Base-by-base conservation (phyloP, 2,329 filamentous ascomycete species). In the Ophiostoma perfectum region DNA sequence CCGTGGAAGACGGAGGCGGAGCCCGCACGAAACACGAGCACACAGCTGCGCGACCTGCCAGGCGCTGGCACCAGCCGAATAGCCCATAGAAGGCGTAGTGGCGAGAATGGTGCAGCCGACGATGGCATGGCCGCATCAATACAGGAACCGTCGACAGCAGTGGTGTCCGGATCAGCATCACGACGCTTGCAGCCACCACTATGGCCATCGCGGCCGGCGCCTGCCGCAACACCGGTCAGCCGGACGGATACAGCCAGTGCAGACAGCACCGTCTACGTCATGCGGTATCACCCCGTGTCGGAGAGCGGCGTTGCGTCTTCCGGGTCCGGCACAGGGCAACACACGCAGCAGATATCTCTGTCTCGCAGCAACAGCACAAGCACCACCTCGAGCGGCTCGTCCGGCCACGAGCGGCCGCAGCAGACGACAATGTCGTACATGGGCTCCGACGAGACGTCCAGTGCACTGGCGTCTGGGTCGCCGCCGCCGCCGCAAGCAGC, bases 171-270 rank as follows among this genome's bases (percentile, higher is more conserved):
- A 14, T 42, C 60, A 8, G n/a, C 49, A 18, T 44, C 64, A 64
- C 63, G 67, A 38, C 68, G 58, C 18, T 47, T 55, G 14, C 82
- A 83, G 47, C 83, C 83, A 12, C 82, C 81, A 0, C 73, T 83
- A 11, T 84, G 84, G 87, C 81, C 86, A 69, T 75, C 84, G 71
- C 78, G 85, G n/a, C 85, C 86, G 55, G 77, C 81, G 5, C 81
- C 83, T 47, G 81, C 82, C 44, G 80, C 81, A 2, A 88, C 86
- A 0, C 86, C 86, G 0, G 75, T 87, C 60, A 88, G 86, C 73
- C 80, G 86, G 71, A 85, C 86, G 18, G 86, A 89, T 70, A 88
- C 86, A 1, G 82, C 84, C 18, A 88, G 86, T 73, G 86, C 85
- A 0, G 86, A 85, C 62, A 88, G 86, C 75, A 89, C 86, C 0